Evolutionary conservation across 257 asterid genomes (phyloP).

Genomic region (Jacaranda mimosifolia): DNA sequence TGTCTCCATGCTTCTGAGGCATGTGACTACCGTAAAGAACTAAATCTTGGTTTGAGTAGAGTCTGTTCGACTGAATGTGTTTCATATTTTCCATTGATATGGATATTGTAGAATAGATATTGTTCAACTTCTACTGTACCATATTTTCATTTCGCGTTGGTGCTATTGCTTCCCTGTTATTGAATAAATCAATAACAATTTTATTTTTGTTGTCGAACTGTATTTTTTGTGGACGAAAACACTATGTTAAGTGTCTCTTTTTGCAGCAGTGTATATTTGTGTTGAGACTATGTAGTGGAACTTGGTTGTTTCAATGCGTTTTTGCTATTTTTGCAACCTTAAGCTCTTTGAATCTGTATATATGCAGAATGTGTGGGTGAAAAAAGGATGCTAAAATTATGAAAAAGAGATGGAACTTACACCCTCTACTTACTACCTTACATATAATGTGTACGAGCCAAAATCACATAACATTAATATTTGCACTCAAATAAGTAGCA

Average conservation of each 20-base stretch:
- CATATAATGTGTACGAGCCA: too few relatives aligned
- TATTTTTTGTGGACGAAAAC: constrained; percentile 5
- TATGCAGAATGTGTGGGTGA: too few relatives aligned
- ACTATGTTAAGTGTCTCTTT: constrained; percentile 18
- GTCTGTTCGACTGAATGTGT: not conserved
- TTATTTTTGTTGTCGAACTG: not conserved
- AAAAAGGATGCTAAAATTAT: too few relatives aligned
- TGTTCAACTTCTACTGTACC: constrained; percentile 35
- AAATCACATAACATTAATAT: too few relatives aligned
- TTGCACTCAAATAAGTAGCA: too few relatives aligned
- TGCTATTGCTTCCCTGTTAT: constrained; percentile 29
- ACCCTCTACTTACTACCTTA: too few relatives aligned
- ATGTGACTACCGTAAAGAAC: constrained; percentile 80
- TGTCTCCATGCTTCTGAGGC: constrained; percentile 88
- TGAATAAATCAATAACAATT: constrained; percentile 34
- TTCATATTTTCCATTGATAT: constrained; percentile 5
- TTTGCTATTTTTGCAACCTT: too few relatives aligned
- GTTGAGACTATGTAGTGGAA: constrained; percentile 7
- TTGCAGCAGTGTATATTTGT: constrained; percentile 32
- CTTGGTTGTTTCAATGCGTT: not conserved
- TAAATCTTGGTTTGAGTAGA: constrained; percentile 40
- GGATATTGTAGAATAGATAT: constrained; percentile 22
- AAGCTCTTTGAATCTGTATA: too few relatives aligned
- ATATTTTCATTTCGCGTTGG: constrained; percentile 39
- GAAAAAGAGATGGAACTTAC: too few relatives aligned